Base-by-base conservation (phyloP, 2,329 filamentous ascomycete genomes). In the Xylariales sp. region DNA sequence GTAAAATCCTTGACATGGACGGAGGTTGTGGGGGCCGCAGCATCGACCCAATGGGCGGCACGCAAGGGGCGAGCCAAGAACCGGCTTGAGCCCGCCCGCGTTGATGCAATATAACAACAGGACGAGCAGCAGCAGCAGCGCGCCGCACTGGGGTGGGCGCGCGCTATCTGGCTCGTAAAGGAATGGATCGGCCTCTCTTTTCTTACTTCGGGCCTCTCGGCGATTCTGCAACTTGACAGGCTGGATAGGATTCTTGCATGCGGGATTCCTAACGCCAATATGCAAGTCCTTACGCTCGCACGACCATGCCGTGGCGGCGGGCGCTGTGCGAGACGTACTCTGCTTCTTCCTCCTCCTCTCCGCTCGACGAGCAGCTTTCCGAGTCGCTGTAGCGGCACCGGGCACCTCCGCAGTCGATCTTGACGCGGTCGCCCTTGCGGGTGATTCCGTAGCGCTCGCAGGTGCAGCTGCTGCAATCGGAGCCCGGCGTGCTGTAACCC, bases 381-480 rank as follows among this genome's bases (percentile, higher is more conserved):
- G 85, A 80, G 55, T 87, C 83, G 48, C 76, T 78, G 68, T 86
- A 93, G 56, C 88, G 87, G 67, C 91, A 96, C 61, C 88, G 83
- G 45, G 81, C 73, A 52, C 91, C 91, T 53, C 89, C 89, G 59
- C 91, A 97, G 78, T 96, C 90, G 63, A 96, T 81, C 78, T 91
- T 93, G 76, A 97, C 85, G 56, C 90, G 83, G 65, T 94, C 85
- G 59, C 90, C 89, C 63, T 84, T 83, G 68, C 89, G 86, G 48
- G 90, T 96, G 72, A 97, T 95, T 54, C 90, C 91, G 72, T 93
- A 96, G 69, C 90, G 87, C 66, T 96, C 88, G 70, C 91, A 97
- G 48, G 84, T 89, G 80, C 93, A 97, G 61, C 76, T 77, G 56
- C 76, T 83, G 67, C 80, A 81, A 56, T 85, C 85, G 37, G 85